These are phyloP conservation scores for Huntiella decipiens DNA, from an alignment of 2,329 filamentous ascomycete species.

Conservation along the genomic window DNA sequence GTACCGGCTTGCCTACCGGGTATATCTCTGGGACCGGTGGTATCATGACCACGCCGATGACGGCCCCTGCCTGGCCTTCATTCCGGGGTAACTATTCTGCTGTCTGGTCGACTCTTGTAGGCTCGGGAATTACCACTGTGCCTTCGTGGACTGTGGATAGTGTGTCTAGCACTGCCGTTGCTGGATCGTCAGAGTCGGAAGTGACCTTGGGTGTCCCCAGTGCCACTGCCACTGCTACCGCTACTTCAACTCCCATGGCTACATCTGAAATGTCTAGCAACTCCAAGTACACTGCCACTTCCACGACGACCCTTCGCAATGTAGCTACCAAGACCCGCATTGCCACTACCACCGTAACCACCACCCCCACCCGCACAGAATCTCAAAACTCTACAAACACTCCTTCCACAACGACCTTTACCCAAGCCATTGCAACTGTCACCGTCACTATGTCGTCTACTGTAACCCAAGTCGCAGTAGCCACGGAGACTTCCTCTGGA, in stretches of 20 bases:
- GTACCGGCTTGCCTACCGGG: neutral
- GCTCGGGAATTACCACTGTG: neutral
- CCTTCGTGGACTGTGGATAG: neutral
- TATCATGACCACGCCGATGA: slow-evolving; percentile 1
- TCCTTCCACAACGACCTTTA: neutral
- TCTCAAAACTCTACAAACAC: too few relatives aligned
- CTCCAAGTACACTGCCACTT: too few relatives aligned
- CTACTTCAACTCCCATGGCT: too few relatives aligned
- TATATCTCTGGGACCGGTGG: neutral
- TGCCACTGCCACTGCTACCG: too few relatives aligned
- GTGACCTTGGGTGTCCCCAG: neutral
- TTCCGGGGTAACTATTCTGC: slow-evolving; percentile 5
- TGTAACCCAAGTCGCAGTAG: too few relatives aligned
- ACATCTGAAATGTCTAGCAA: too few relatives aligned
- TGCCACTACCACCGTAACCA: too few relatives aligned
- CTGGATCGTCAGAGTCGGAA: neutral
- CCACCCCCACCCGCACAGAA: too few relatives aligned
- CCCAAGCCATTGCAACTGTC: neutral
- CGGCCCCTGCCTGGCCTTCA: neutral
- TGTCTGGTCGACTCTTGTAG: neutral
- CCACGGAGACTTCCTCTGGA: too few relatives aligned
- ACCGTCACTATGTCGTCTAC: neutral
- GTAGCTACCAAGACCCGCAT: too few relatives aligned
- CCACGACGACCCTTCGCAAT: too few relatives aligned
- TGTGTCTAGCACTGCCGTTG: neutral